phyloP scores from a whole-genome alignment of 768 basidiomycete species.

The Cystofilobasidium capitatum region DNA sequence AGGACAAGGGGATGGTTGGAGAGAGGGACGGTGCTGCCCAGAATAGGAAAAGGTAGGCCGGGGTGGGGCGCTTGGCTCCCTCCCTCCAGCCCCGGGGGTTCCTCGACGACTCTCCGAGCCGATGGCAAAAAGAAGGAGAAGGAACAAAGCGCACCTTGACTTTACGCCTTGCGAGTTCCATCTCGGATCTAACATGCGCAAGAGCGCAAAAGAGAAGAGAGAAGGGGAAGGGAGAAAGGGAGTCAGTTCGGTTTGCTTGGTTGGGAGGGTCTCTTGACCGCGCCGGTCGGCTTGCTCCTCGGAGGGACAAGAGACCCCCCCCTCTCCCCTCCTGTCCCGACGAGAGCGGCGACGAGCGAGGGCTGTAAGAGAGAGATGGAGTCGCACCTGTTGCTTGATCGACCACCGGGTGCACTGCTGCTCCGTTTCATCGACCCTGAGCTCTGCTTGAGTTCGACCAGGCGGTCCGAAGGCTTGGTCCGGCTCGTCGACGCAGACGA shows the following conservation, averaged over 20 bases:
- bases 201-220: neutral
- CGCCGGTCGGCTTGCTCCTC: no score
- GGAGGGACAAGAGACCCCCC: no score
- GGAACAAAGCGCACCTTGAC: slow-evolving; percentile 13
- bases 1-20: neutral
- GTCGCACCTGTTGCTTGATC: no score
- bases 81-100: neutral
- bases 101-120: neutral
- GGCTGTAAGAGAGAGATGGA: no score
- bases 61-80: neutral
- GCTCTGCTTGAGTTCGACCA: neutral
- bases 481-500: neutral
- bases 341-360: neutral
- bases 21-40: neutral
- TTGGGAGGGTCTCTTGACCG: neutral
- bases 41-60: neutral
- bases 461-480: neutral
- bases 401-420: no score
- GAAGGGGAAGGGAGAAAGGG: neutral
- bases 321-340: neutral
- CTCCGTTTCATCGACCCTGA: neutral
- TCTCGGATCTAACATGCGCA: neutral
- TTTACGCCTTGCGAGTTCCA: slow-evolving; percentile 20
- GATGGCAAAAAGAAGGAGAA: neutral
- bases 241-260: no score